phyloP scores from a whole-genome alignment of 2,329 filamentous ascomycete genomes.

The Cryphonectria naterciae region DNA sequence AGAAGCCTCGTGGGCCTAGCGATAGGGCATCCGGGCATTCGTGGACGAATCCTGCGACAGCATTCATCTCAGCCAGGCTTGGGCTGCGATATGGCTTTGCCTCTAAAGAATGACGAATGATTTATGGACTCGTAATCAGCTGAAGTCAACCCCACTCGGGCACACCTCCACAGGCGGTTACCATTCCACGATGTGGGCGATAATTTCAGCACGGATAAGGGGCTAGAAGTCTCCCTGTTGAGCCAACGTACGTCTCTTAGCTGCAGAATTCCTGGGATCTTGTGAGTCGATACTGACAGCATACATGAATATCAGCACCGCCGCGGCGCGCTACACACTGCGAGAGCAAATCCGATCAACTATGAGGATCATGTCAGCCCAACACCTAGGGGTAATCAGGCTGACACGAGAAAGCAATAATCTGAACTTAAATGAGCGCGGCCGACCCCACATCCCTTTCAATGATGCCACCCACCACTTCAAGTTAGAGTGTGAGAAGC shows the following conservation, averaged over 20 bases:
- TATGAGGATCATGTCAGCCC: neutral
- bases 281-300: neutral
- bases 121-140: neutral
- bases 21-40: too few species aligned
- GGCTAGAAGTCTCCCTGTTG: neutral
- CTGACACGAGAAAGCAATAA: neutral
- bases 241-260: neutral
- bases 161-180: neutral
- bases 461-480: neutral
- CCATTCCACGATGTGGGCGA: neutral
- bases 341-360: neutral
- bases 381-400: neutral
- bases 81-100: neutral
- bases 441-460: neutral
- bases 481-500: neutral
- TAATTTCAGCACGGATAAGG: neutral
- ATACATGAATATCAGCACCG: neutral
- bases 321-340: neutral
- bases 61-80: neutral
- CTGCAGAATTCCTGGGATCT: neutral
- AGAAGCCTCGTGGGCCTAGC: neutral
- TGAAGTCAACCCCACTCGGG: too few species aligned
- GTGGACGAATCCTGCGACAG: neutral
- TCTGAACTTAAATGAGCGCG: neutral
- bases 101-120: neutral